Evolutionary conservation across 805 yeast species (phyloP).

Genomic region (Dipodascopsis uninucleata): DNA sequence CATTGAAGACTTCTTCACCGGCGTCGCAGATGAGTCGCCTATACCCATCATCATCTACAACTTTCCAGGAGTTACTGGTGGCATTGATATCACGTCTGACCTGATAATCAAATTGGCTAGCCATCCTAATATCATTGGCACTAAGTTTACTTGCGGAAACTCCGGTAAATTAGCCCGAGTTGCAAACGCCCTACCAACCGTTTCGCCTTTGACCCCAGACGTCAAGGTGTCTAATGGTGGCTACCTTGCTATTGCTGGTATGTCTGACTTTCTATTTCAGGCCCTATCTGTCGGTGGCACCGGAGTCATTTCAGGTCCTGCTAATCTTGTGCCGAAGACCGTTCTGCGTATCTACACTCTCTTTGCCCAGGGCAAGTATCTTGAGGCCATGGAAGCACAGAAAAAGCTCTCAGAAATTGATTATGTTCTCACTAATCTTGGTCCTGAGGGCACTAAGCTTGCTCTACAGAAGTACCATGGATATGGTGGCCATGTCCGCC

Average conservation of each 20-base stretch:
- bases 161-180: conserved; percentile 48
- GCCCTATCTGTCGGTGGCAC: conserved; percentile 46
- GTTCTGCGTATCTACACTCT: conserved; percentile 39
- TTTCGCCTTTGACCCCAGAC: conserved; percentile 43
- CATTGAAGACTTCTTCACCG: conserved; percentile 44
- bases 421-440: conserved; percentile 30
- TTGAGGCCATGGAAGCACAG: conserved; percentile 46
- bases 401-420: conserved; percentile 45
- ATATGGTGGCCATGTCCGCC: conserved; percentile 26
- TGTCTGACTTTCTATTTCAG: conserved; percentile 51
- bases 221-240: conserved; percentile 36
- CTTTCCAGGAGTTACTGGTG: conserved; percentile 49
- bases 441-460: conserved; percentile 29
- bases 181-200: conserved; percentile 13
- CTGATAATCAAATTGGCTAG: conserved; percentile 39
- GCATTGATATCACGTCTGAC: conserved; percentile 40
- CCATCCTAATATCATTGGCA: conserved; percentile 49
- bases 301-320: conserved; percentile 52
- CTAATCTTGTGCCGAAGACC: conserved; percentile 52
- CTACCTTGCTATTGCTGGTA: conserved; percentile 49
- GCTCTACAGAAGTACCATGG: conserved; percentile 22
- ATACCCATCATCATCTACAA: conserved; percentile 48
- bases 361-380: conserved; percentile 42
- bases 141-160: conserved; percentile 43
- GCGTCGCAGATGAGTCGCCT: conserved; percentile 44